These are phyloP conservation scores for Rhinocladiella mackenziei DNA, from an alignment of 2,329 filamentous ascomycete species.

Conservation along the genomic window DNA sequence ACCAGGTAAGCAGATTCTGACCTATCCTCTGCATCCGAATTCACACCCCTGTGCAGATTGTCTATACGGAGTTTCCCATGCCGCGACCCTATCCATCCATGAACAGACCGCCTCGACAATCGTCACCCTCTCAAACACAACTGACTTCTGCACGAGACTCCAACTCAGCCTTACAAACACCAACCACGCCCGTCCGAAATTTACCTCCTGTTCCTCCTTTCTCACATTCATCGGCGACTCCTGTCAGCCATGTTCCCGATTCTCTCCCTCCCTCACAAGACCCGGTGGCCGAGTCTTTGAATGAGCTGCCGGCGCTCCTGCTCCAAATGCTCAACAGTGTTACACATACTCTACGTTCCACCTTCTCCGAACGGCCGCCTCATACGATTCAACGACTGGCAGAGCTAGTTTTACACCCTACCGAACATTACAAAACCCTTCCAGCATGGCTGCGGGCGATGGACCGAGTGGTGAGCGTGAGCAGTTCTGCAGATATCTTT, in stretches of 20 bases:
- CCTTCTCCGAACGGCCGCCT: conserved; percentile 72
- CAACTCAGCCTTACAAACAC: conserved; percentile 37
- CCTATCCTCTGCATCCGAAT: neutral
- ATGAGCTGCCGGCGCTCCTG: conserved; percentile 60
- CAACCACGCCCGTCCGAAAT: conserved; percentile 29
- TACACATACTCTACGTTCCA: conserved; percentile 54
- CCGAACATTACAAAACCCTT: conserved; percentile 73
- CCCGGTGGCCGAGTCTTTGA: conserved; percentile 37
- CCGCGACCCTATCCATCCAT: conserved; percentile 51
- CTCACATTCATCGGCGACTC: conserved; percentile 34
- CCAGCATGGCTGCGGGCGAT: conserved; percentile 85
- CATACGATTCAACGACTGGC: conserved; percentile 90
- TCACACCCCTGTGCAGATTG: conserved; percentile 54
- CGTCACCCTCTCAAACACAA: conserved; percentile 17
- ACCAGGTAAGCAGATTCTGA: conserved; percentile 51
- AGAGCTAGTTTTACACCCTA: conserved; percentile 76
- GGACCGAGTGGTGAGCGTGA: conserved; percentile 85
- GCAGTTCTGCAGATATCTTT: conserved; percentile 73
- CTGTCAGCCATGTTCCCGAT: conserved; percentile 43
- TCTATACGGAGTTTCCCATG: conserved; percentile 69
- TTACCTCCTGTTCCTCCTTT: conserved; percentile 40
- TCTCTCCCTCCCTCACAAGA: conserved; percentile 42
- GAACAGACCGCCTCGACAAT: conserved; percentile 41
- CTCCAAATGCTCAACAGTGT: conserved; percentile 60
- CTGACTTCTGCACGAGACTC: conserved; percentile 32